Conservation (phyloP, 768 basidiomycete species). For the Lentinula boryana region DNA sequence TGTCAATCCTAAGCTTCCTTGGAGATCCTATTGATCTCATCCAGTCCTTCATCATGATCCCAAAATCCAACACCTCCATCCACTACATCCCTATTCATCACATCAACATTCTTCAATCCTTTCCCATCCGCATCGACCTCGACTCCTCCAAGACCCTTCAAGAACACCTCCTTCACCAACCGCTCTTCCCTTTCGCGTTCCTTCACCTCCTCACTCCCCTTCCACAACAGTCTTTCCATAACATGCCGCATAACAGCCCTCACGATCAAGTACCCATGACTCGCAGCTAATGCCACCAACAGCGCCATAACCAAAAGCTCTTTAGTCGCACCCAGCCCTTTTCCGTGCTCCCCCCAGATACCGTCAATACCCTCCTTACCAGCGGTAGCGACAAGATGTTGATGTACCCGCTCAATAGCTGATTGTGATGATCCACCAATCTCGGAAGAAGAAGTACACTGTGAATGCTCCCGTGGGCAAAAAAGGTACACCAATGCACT, state of each 20-base stretch:
- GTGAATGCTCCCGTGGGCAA: conserved; percentile 31
- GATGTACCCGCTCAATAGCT: conserved; percentile 1
- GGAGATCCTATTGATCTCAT: conserved; percentile 60
- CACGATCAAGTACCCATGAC: conserved; percentile 76
- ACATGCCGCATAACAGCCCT: conserved; percentile 58
- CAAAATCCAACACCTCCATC: conserved; percentile 12
- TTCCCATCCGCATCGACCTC: conserved; percentile 14
- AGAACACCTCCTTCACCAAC: conserved; percentile 34
- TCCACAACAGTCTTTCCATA: conserved; percentile 72
- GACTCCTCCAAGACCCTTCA: conserved; percentile 22
- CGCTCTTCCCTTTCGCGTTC: conserved; percentile 51
- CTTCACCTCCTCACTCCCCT: conserved; percentile 59
- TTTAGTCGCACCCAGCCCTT: conserved; percentile 30
- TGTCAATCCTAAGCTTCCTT: conserved; percentile 43
- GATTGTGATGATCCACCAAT: not conserved
- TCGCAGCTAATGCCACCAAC: conserved; percentile 74
- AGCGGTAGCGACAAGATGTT: not conserved
- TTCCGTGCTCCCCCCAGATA: conserved; percentile 3
- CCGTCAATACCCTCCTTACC: not conserved
- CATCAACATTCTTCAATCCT: conserved; percentile 11
- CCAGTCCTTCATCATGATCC: conserved; percentile 23
- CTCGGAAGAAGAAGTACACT: not conserved
- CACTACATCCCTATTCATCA: conserved; percentile 7
- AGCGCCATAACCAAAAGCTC: conserved; percentile 58
- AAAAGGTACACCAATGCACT: conserved; percentile 90